Evolutionary conservation across 768 basidiomycete species (phyloP).

Genomic region (Crassisporium funariophilum): DNA sequence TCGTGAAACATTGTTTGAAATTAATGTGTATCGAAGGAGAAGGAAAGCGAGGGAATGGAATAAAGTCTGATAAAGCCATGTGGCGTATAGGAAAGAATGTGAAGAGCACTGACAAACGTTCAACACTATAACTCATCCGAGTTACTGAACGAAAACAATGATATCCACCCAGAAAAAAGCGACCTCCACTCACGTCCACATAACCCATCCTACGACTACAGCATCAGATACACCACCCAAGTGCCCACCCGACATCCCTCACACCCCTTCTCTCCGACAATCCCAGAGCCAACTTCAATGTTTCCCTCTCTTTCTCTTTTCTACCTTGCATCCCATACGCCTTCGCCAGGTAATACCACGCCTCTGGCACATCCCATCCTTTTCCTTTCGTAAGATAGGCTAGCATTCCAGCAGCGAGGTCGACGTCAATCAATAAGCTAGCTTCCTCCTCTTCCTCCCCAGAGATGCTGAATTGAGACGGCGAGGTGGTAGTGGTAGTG

Average conservation of each 20-base stretch:
- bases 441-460: no score
- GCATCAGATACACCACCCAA: constrained; percentile 75
- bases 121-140: no score
- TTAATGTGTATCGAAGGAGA: no score
- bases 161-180: no score
- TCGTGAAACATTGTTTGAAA: no score
- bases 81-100: no score
- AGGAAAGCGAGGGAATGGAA: no score
- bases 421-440: no score
- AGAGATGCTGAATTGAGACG: constrained; percentile 15
- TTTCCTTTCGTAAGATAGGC: constrained; percentile 72
- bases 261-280: constrained; percentile 64
- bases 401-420: constrained; percentile 83
- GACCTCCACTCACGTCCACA: not conserved
- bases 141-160: no score
- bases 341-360: constrained; percentile 91
- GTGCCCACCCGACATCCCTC: constrained; percentile 60
- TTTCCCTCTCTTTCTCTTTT: constrained; percentile 72
- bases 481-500: constrained; percentile 6
- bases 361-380: constrained; percentile 93
- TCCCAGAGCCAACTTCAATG: constrained; percentile 67
- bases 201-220: no score
- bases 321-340: constrained; percentile 76
- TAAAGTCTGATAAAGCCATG: no score
- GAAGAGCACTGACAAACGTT: no score